phyloP scores from a whole-genome alignment of 2,329 filamentous ascomycete genomes.

The Penicillium aurantiogriseum region DNA sequence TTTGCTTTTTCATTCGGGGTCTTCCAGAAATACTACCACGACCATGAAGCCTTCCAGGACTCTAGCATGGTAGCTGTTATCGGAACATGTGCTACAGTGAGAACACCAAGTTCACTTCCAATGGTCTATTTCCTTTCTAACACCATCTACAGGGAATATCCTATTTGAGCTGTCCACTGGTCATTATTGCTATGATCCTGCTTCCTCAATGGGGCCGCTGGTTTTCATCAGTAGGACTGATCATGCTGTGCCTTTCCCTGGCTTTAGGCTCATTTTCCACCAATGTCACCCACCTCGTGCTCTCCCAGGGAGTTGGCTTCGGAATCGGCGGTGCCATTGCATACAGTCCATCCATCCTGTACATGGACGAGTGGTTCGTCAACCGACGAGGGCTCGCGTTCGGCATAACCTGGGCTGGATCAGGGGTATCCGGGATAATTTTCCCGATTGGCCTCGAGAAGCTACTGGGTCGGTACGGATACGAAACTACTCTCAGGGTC shows the following conservation, averaged over 20 bases:
- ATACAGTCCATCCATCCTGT: constrained; percentile 49
- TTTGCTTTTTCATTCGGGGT: constrained; percentile 30
- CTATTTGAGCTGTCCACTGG: constrained; percentile 25
- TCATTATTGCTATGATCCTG: constrained; percentile 22
- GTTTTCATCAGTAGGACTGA: constrained; percentile 23
- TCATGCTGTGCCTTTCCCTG: constrained; percentile 26
- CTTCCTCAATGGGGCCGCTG: constrained; percentile 20
- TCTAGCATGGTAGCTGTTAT: constrained; percentile 31
- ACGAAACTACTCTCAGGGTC: constrained; percentile 45
- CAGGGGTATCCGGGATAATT: constrained; percentile 43
- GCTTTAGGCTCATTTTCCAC: constrained; percentile 27
- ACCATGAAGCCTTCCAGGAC: constrained; percentile 25
- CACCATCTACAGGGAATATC: constrained; percentile 20
- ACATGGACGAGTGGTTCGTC: constrained; percentile 54
- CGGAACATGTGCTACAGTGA: constrained; percentile 33
- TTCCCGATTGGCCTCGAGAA: constrained; percentile 48
- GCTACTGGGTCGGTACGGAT: constrained; percentile 44
- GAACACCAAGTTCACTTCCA: background rate
- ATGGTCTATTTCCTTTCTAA: background rate
- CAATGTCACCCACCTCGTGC: constrained; percentile 24
- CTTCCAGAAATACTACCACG: constrained; percentile 37
- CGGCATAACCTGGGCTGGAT: constrained; percentile 46
- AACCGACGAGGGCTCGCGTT: constrained; percentile 46
- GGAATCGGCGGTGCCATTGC: constrained; percentile 50
- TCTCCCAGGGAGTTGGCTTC: constrained; percentile 34